These are phyloP conservation scores for Micractinium sp. DNA, from an alignment of 139 green algal species.

Conservation along the genomic window DNA sequence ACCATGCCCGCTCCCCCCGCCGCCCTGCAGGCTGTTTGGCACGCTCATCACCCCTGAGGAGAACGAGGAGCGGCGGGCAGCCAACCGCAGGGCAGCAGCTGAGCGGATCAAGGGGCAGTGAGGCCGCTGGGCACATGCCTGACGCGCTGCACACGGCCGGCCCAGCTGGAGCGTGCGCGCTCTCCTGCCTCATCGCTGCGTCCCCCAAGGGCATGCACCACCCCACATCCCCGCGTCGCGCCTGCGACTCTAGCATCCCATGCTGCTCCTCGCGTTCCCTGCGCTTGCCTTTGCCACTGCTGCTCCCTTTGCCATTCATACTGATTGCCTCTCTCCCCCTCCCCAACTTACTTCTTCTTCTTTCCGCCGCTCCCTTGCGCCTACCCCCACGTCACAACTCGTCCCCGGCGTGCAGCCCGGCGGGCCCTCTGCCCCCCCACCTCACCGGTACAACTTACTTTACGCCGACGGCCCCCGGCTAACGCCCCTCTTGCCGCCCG, in stretches of 20 bases:
- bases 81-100: not conserved
- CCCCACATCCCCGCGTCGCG: no score
- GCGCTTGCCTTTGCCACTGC: not conserved
- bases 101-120: not conserved
- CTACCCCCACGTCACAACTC: not conserved
- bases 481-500: not conserved
- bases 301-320: not conserved
- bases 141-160: no score
- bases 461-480: no score
- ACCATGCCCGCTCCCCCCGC: not conserved
- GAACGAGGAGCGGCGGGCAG: slow-evolving; percentile 9
- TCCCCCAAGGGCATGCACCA: no score
- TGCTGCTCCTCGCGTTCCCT: not conserved
- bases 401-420: not conserved
- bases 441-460: no score
- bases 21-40: slow-evolving; percentile 60
- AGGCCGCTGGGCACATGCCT: not conserved
- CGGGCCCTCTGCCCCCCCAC: not conserved
- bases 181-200: no score
- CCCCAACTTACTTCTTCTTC: not conserved
- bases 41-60: slow-evolving; percentile 67
- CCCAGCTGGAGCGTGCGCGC: no score
- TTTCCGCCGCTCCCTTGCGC: not conserved
- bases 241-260: not conserved
- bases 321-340: not conserved